Conservation (phyloP, 768 basidiomycete species). For the Ramaria sp. region DNA sequence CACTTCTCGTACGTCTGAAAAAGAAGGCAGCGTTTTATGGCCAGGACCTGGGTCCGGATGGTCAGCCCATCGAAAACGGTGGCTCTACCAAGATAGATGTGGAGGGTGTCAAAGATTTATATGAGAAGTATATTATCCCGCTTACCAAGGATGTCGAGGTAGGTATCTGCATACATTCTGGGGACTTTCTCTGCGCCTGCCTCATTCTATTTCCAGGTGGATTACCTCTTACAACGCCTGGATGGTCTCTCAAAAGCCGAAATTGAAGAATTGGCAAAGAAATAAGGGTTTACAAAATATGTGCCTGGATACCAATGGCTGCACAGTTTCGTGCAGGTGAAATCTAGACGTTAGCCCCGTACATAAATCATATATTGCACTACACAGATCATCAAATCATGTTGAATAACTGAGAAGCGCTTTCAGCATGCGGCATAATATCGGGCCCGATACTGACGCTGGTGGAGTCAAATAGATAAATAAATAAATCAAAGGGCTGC, state of each 20-base stretch:
- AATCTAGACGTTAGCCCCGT: no score
- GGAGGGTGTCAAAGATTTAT: slow-evolving; percentile 85
- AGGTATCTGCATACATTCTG: slow-evolving; percentile 12
- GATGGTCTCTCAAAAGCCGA: slow-evolving; percentile 78
- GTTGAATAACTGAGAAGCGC: no score
- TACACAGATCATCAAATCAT: no score
- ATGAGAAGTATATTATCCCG: slow-evolving; percentile 93
- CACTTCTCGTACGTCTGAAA: slow-evolving; percentile 68
- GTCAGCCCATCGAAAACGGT: slow-evolving; percentile 34
- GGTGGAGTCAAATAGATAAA: no score
- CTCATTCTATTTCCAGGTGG: slow-evolving; percentile 56
- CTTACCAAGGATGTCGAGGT: slow-evolving; percentile 99
- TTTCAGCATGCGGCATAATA: no score
- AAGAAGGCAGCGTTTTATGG: slow-evolving; percentile 78
- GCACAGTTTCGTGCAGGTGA: no score
- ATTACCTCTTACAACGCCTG: slow-evolving; percentile 86
- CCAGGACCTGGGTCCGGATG: slow-evolving; percentile 70
- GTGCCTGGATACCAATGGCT: no score
- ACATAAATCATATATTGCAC: no score
- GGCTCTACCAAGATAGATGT: slow-evolving; percentile 71
- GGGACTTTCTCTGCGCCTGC: no score
- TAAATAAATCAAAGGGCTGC: no score
- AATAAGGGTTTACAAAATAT: background rate
- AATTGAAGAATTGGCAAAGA: slow-evolving; percentile 49
- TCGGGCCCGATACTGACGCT: no score